Conservation (phyloP, 768 basidiomycete genomes). For the Sutorius australiensis region DNA sequence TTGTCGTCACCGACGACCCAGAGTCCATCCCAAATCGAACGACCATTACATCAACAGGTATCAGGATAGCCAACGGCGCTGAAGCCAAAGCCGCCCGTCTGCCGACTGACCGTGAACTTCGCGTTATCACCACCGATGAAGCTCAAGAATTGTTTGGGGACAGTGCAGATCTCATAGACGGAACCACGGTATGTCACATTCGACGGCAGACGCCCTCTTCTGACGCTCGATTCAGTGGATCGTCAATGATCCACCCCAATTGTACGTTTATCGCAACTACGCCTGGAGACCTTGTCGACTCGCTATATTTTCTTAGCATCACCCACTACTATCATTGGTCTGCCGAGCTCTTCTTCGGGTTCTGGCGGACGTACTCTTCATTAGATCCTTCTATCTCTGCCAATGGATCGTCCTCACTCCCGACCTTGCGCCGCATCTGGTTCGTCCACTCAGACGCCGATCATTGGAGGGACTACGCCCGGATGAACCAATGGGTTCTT, state of each 20-base stretch:
- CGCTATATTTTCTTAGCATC: constrained; percentile 43
- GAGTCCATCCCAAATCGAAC: constrained; percentile 59
- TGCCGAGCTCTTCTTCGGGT: constrained; percentile 87
- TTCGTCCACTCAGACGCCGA: constrained; percentile 71
- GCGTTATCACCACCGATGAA: constrained; percentile 63
- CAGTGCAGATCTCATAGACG: constrained; percentile 71
- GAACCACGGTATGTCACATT: constrained; percentile 54
- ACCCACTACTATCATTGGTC: constrained; percentile 94
- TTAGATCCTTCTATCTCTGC: constrained; percentile 67
- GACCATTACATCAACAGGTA: constrained; percentile 68
- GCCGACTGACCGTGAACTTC: constrained; percentile 78
- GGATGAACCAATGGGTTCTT: constrained; percentile 87
- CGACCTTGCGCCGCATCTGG: constrained; percentile 67
- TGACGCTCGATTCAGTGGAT: constrained; percentile 50
- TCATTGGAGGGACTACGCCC: constrained; percentile 88
- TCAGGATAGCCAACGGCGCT: constrained; percentile 53
- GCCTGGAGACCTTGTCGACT: background rate
- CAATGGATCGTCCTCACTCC: constrained; percentile 66
- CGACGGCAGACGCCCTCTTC: background rate
- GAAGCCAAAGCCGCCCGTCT: constrained; percentile 55
- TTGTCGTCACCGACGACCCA: constrained; percentile 75
- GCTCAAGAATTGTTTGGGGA: constrained; percentile 69
- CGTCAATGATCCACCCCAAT: constrained; percentile 83
- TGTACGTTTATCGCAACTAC: constrained; percentile 43
- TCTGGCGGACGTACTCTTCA: constrained; percentile 88